These are phyloP conservation scores for Botryotinia calthae DNA, from an alignment of 2,329 filamentous ascomycete genomes.

Conservation along the genomic window DNA sequence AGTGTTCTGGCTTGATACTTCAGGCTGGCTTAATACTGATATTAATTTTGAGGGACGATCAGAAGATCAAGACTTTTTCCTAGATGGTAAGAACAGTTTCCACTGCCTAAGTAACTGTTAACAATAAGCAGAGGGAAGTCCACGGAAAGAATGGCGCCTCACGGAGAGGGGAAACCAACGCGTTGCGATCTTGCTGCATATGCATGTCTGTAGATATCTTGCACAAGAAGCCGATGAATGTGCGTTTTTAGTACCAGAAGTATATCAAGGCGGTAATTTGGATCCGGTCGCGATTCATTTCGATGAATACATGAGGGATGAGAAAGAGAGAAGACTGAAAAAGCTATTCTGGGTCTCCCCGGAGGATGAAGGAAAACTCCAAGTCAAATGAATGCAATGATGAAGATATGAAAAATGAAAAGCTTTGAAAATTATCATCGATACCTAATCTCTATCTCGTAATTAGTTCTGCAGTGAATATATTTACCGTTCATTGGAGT, in stretches of 20 bases:
- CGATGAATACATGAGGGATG: slow-evolving; percentile 28
- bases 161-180: slow-evolving; percentile 40
- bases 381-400: slow-evolving; percentile 5
- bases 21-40: slow-evolving; percentile 41
- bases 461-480: neutral
- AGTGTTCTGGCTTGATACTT: slow-evolving; percentile 43
- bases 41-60: slow-evolving; percentile 27
- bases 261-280: slow-evolving; percentile 27
- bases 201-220: slow-evolving; percentile 42
- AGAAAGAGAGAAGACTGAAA: slow-evolving; percentile 30
- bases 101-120: neutral
- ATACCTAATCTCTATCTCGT: neutral
- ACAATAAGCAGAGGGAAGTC: slow-evolving; percentile 26
- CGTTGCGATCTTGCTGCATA: slow-evolving; percentile 40
- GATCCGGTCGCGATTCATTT: slow-evolving; percentile 27
- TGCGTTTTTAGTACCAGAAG: slow-evolving; percentile 39
- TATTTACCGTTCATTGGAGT: too few species aligned
- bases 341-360: slow-evolving; percentile 27
- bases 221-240: slow-evolving; percentile 37
- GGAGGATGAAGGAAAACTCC: slow-evolving; percentile 1
- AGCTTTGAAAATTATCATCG: neutral
- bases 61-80: slow-evolving; percentile 36
- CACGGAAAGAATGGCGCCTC: slow-evolving; percentile 35
- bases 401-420: slow-evolving; percentile 1
- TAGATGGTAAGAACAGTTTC: slow-evolving; percentile 29